A percentile compares a stretch with the other conserved stretches of the same genome.
Conservation (phyloP, 495 filamentous ascomycete genomes). For the Xylaria grammica region DNA sequence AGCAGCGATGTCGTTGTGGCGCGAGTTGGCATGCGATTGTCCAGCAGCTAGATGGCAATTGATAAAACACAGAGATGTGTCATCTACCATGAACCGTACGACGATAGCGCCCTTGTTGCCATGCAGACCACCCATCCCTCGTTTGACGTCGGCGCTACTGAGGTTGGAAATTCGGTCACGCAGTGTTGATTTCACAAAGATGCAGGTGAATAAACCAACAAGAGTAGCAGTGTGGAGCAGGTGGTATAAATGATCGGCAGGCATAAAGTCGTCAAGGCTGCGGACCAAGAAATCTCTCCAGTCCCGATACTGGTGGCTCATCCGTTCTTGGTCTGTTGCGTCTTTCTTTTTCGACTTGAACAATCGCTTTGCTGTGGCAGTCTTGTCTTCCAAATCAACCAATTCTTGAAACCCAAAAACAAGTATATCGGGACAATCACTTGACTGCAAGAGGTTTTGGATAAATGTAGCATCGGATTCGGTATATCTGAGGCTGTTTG, state of each 20-base stretch:
- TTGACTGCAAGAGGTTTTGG: slow-evolving; percentile 69
- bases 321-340: slow-evolving; percentile 85
- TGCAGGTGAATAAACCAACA: slow-evolving; percentile 92
- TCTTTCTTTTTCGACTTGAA: slow-evolving; percentile 89
- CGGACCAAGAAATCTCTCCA: slow-evolving; percentile 89
- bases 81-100: slow-evolving; percentile 86
- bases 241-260: slow-evolving; percentile 76
- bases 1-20: slow-evolving; percentile 90
- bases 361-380: slow-evolving; percentile 87
- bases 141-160: slow-evolving; percentile 82
- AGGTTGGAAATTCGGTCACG: slow-evolving; percentile 77
- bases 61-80: slow-evolving; percentile 92
- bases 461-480: slow-evolving; percentile 75
- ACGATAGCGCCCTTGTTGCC: slow-evolving; percentile 98
- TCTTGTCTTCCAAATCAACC: slow-evolving; percentile 96
- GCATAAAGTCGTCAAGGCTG: slow-evolving; percentile 81
- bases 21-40: slow-evolving; percentile 83
- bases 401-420: slow-evolving; percentile 98
- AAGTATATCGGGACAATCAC: slow-evolving; percentile 82
- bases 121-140: slow-evolving; percentile 89
- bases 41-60: slow-evolving; percentile 98
- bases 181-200: slow-evolving; percentile 85
- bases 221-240: slow-evolving; percentile 87
- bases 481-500: slow-evolving; percentile 73
- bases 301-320: slow-evolving; percentile 96